These are phyloP conservation scores for Asterionellopsis glacialis DNA, from an alignment of 108 stramenopile species.

Conservation along the genomic window DNA sequence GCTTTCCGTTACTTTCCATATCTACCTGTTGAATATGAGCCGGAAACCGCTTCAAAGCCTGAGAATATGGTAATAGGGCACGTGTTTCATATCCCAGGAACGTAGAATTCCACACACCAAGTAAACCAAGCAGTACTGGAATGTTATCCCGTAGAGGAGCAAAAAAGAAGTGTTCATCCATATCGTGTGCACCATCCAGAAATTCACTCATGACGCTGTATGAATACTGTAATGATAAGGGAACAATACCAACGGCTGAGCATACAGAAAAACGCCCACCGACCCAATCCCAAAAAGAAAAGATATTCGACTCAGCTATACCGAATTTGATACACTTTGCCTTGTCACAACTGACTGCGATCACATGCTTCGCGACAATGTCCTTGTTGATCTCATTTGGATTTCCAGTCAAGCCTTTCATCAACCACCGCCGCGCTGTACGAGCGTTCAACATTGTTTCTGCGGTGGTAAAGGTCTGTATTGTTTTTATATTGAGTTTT, in stretches of 20 bases:
- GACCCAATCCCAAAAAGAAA: constrained; percentile 97
- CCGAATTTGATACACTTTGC: constrained; percentile 58
- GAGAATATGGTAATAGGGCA: constrained; percentile 92
- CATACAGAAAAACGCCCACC: constrained; percentile 90
- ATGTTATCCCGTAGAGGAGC: constrained; percentile 93
- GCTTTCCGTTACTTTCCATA: constrained; percentile 99
- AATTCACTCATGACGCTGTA: constrained; percentile 72
- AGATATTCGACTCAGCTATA: constrained; percentile 77
- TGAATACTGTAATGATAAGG: constrained; percentile 89
- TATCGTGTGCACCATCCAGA: constrained; percentile 92
- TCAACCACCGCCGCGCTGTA: constrained; percentile 83
- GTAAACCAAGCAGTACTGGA: constrained; percentile 92
- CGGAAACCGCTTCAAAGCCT: constrained; percentile 89
- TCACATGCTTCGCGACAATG: constrained; percentile 72
- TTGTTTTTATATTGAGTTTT: too few relatives aligned
- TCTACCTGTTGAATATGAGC: constrained; percentile 97
- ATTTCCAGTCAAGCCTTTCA: constrained; percentile 28
- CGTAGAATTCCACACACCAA: constrained; percentile 98
- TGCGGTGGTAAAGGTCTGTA: constrained; percentile 81
- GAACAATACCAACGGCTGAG: constrained; percentile 82
- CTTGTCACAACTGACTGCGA: constrained; percentile 62
- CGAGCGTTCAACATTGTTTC: constrained; percentile 94
- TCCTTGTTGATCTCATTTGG: constrained; percentile 29
- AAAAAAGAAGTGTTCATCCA: constrained; percentile 97
- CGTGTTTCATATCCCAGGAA: constrained; percentile 93